Evolutionary conservation across 352 stramenopile species (phyloP).

Genomic region (Pythium coloratum): DNA sequence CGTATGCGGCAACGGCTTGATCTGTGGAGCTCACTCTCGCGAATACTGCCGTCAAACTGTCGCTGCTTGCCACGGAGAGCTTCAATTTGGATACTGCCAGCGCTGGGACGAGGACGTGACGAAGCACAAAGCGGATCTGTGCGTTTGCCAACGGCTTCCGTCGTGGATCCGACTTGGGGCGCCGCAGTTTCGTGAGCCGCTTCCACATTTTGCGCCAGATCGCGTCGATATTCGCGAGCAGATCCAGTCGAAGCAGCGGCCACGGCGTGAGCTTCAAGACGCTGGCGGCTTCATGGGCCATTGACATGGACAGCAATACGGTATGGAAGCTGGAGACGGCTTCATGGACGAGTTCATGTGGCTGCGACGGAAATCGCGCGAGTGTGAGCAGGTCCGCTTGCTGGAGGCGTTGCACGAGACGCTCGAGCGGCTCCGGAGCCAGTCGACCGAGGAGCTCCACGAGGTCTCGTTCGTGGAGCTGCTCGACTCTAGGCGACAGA

Average conservation of each 20-base stretch:
- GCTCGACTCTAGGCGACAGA: neutral
- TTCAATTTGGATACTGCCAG: slow-evolving; percentile 4
- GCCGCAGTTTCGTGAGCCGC: slow-evolving; percentile 38
- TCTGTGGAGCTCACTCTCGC: slow-evolving; percentile 47
- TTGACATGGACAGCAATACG: slow-evolving; percentile 43
- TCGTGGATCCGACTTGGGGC: slow-evolving; percentile 12
- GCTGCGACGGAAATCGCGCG: slow-evolving; percentile 39
- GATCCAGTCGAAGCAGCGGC: slow-evolving; percentile 52
- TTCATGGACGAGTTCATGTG: slow-evolving; percentile 42
- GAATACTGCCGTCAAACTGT: slow-evolving; percentile 5
- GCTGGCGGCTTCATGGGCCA: slow-evolving; percentile 24
- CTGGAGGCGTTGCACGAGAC: slow-evolving; percentile 21
- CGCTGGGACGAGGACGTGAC: slow-evolving; percentile 22
- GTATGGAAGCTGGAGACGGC: slow-evolving; percentile 39
- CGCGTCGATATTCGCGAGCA: slow-evolving; percentile 33
- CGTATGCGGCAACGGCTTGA: slow-evolving; percentile 48
- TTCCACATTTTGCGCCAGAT: slow-evolving; percentile 46
- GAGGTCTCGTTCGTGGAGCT: slow-evolving; percentile 4
- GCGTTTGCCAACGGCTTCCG: slow-evolving; percentile 24
- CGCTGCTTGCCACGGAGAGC: neutral
- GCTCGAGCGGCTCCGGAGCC: slow-evolving; percentile 5
- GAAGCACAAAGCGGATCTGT: slow-evolving; percentile 43
- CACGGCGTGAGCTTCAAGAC: slow-evolving; percentile 39
- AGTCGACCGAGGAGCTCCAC: neutral
- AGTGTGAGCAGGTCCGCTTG: slow-evolving; percentile 47